phyloP scores from a whole-genome alignment of 208 protist species.

The Trypanosoma grayi region DNA sequence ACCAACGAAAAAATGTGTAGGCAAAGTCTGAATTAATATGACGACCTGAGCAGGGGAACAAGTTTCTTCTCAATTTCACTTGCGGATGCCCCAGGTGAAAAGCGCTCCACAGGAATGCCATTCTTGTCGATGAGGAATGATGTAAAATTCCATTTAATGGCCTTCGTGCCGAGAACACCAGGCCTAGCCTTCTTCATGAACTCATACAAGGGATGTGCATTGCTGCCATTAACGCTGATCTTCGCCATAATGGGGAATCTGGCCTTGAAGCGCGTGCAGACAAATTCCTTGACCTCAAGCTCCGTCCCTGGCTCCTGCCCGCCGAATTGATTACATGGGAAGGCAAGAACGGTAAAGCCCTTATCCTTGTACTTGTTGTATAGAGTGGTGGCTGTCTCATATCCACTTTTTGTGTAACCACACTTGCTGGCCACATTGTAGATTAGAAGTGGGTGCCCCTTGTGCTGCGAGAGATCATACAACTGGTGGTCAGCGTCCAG shows the following conservation, averaged over 20 bases:
- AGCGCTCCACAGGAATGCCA: slow-evolving; percentile 63
- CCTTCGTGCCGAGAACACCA: slow-evolving; percentile 55
- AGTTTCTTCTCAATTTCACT: slow-evolving; percentile 59
- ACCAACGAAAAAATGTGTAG: slow-evolving; percentile 10
- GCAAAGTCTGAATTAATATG: too few relatives aligned
- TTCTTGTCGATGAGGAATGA: slow-evolving; percentile 86
- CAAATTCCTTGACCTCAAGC: slow-evolving; percentile 74
- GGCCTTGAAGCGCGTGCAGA: slow-evolving; percentile 55
- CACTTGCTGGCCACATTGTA: slow-evolving; percentile 93
- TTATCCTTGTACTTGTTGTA: slow-evolving; percentile 85
- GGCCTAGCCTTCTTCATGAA: slow-evolving; percentile 73
- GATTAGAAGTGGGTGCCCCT: slow-evolving; percentile 87
- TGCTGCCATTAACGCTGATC: slow-evolving; percentile 86
- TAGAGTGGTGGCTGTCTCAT: slow-evolving; percentile 71
- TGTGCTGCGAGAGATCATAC: slow-evolving; percentile 86
- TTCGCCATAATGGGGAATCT: slow-evolving; percentile 91
- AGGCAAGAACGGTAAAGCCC: slow-evolving; percentile 90
- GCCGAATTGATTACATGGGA: slow-evolving; percentile 93
- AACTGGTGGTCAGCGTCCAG: slow-evolving; percentile 60
- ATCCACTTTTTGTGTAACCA: slow-evolving; percentile 83
- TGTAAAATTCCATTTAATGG: slow-evolving; percentile 95
- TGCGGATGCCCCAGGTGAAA: slow-evolving; percentile 43
- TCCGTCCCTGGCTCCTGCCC: slow-evolving; percentile 80
- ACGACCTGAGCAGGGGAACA: slow-evolving; percentile 31
- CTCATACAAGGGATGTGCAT: slow-evolving; percentile 74